These are phyloP conservation scores for Marasmius sp. DNA, from an alignment of 1,284 basidiomycete genomes.

Conservation along the genomic window DNA sequence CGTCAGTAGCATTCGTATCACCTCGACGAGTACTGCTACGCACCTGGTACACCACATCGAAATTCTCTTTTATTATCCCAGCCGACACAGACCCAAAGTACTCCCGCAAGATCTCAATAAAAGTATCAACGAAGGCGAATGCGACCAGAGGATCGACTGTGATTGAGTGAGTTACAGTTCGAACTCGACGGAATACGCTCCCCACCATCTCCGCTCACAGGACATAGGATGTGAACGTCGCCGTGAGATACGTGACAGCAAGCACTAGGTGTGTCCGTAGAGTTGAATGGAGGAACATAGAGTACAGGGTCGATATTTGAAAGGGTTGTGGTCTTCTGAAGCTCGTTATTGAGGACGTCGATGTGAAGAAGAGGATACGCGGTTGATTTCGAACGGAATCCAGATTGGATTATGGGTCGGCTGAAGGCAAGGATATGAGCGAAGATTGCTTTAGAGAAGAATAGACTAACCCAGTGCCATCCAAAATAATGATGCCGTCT, in stretches of 20 bases:
- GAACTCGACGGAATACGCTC: conserved; percentile 10
- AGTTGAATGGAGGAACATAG: conserved; percentile 53
- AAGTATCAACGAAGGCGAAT: conserved; percentile 85
- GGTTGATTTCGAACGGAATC: conserved; percentile 78
- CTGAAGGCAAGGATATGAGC: conserved; percentile 35
- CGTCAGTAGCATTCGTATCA: not conserved
- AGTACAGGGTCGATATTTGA: conserved; percentile 71
- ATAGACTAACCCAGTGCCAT: conserved; percentile 67
- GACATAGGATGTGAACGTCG: conserved; percentile 78
- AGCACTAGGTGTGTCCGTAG: conserved; percentile 54
- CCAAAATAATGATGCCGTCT: conserved; percentile 90
- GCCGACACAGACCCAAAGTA: conserved; percentile 78
- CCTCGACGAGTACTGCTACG: conserved; percentile 10
- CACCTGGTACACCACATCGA: conserved; percentile 94
- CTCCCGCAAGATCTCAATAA: conserved; percentile 81
- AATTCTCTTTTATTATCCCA: conserved; percentile 86
- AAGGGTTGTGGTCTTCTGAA: conserved; percentile 52
- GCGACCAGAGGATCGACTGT: conserved; percentile 88
- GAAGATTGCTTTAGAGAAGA: conserved; percentile 14
- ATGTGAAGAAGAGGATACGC: conserved; percentile 86
- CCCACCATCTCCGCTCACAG: conserved; percentile 79
- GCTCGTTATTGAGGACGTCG: conserved; percentile 79
- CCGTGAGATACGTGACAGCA: conserved; percentile 81
- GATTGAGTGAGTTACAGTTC: not conserved
- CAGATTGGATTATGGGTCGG: conserved; percentile 88